Evolutionary conservation across 176 grass and related monocot species (phyloP), one percentile per base, ranked within the genome.

Genomic region (Bolboschoenus planiculmis): DNA sequence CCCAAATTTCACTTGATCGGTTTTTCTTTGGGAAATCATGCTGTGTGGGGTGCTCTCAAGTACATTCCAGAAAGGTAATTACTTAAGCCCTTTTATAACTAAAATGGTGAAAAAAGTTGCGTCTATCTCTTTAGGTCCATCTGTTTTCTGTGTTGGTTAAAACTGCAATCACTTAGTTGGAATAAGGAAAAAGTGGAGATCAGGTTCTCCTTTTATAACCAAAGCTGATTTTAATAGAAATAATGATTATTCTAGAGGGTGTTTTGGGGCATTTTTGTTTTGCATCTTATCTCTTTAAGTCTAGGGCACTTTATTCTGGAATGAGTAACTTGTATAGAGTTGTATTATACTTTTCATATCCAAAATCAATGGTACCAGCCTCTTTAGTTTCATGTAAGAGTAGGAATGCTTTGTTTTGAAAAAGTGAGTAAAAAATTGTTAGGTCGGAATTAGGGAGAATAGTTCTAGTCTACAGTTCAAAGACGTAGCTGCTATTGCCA

Each of bases 21-120:
- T 34, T 58, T 85, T 57, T 94, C 91, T 43, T 80, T 94, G 55
- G 91, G 91, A 62, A 85, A 85, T 78, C 89, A 91, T 84, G 91
- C 89, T 53, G 89, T 91, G 13, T 94, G 89, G 91, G 91, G 84
- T 64, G 81, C 89, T 20, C 70, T 94, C 47, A 83, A 83, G 39
- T 85, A 91, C 47, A 89, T 91, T 55, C 91, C 89, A 2, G 84
- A 83, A 31, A 80, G 88, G 88, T 86, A 71, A 76, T 50, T 33
- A 51, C 4, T 51, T 76, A 30, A 76, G 33, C 9, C 24, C 1
- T 76, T 76, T 76, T 50, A 76, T 30, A 50, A 76, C 11, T 31
- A 51, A 31, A 51, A 51, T 18, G 24, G 14, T 53, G 21, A 23
- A 56, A 60, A 8, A 15, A 54, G 26, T 29, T 1, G 29, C 23